Evolutionary conservation across 169 alveolate genomes (phyloP), one percentile per base, ranked within the genome.

Genomic region (Pseudocohnilembus persalinus): DNA sequence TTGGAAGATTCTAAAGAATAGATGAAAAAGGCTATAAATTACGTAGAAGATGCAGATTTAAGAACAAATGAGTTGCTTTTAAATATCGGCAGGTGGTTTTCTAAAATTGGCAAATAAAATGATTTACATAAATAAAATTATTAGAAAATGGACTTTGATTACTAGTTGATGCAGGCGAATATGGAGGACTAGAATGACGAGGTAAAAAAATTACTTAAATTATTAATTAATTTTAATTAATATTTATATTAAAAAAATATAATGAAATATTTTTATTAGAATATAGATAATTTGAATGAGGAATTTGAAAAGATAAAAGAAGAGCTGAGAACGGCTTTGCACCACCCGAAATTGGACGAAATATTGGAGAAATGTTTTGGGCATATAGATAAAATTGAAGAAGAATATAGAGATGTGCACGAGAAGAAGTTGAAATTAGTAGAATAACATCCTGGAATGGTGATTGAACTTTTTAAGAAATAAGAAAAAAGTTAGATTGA

Each of bases 131-230:
- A 88, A 77, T 89, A 85, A 0, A 88, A 90, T 11, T 78, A 86
- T 35, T 64, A 85, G 29, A 72, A 80, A 76, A 88, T 93, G 33
- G 87, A 88, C n/a, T 77, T 88, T 28, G 83, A 88, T 25, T 92
- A 88, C 78, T 82, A 90, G 73, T 74, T 92, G 0, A 76, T 83
- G 28, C 81, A 90, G 11, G 96, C 96, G 28, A 72, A 85, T 34
- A 88, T 92, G 65, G 94, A 91, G 11, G 96, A 92, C 76, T 73
- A 83, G 31, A 87, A 82, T 72, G 96, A 92, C 84, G 94, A 92
- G 68, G 68, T 49, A 49, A 49, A 20, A 4, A 49, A 49, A 4
- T 11, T 11, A 11, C 20, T 4, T 11, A 49, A 4, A 11, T 4
- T 49, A 11, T 49, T 49, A 49, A 11, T 49, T 20, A 49, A 49